Conservation (phyloP, 108 stramenopile species). For the Cylindrotheca fusiformis region DNA sequence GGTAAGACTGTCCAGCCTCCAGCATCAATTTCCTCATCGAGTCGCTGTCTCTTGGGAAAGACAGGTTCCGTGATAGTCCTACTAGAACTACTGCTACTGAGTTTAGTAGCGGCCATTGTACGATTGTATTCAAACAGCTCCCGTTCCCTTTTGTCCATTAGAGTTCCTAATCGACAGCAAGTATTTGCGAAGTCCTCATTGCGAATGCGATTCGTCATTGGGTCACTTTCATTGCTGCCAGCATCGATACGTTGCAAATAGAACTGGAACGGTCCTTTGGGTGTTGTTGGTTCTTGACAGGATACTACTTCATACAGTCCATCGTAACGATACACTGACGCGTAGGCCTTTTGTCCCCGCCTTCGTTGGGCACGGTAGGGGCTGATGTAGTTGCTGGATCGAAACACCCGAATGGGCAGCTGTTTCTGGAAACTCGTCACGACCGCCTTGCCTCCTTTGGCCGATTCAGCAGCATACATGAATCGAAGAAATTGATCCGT, state of each 20-base stretch:
- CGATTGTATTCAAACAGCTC: too few species aligned
- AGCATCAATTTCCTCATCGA: too few species aligned
- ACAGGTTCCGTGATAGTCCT: too few species aligned
- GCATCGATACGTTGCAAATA: background rate
- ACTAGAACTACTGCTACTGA: too few species aligned
- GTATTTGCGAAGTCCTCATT: too few species aligned
- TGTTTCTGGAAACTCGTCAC: background rate
- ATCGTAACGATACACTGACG: conserved; percentile 5
- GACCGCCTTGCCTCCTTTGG: background rate
- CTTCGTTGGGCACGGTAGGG: background rate
- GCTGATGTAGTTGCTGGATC: background rate
- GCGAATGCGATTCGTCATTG: too few species aligned
- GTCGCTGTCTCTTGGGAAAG: too few species aligned
- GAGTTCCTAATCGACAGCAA: too few species aligned
- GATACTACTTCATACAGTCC: conserved; percentile 1
- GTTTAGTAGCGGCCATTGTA: too few species aligned
- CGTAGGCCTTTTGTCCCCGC: background rate
- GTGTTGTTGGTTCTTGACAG: background rate
- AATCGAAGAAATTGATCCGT: background rate
- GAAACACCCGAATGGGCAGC: conserved; percentile 1
- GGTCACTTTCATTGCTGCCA: background rate
- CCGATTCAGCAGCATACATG: conserved; percentile 1
- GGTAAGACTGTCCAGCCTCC: too few species aligned
- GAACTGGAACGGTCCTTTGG: background rate
- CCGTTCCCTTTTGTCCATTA: too few species aligned